Percentiles rank a stretch among this genome's conserved stretches.
Evolutionary conservation across 2,329 filamentous ascomycete genomes (phyloP).

Genomic region (Ceratocystis variospora): DNA sequence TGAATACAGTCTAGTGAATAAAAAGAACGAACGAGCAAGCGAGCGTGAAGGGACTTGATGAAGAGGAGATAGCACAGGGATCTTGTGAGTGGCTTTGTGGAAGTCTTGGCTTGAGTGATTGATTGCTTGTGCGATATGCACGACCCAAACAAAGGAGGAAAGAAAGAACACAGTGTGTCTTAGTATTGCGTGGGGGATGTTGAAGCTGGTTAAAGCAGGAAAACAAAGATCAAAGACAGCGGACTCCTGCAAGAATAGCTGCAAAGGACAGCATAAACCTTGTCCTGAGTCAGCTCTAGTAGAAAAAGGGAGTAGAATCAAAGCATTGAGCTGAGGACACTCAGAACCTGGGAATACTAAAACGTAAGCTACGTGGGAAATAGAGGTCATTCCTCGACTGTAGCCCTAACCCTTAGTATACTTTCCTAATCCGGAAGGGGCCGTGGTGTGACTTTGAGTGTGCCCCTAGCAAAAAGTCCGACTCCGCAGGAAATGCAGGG

Average conservation of each 20-base stretch:
- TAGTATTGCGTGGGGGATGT: background rate
- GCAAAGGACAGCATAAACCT: background rate
- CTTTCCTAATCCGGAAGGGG: background rate
- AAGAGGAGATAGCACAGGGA: background rate
- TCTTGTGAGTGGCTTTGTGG: background rate
- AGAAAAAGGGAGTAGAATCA: background rate
- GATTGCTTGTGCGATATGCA: background rate
- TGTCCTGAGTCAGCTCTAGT: background rate
- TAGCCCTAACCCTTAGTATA: background rate
- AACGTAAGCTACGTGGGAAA: background rate
- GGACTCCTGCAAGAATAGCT: background rate
- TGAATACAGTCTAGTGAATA: background rate
- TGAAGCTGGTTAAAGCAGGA: background rate
- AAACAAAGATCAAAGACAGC: background rate
- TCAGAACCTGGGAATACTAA: background rate
- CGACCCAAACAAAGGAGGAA: background rate
- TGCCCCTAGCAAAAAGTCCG: background rate
- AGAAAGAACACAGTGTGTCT: constrained; percentile 1
- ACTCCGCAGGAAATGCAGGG: background rate
- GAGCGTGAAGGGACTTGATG: background rate
- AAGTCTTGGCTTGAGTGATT: background rate
- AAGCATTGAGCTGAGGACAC: background rate
- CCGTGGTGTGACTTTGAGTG: background rate
- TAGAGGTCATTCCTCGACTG: no score
- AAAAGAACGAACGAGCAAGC: no score